Base-by-base conservation (phyloP, 1,139 yeast genomes). In the Geotrichum cucujoidarum region DNA sequence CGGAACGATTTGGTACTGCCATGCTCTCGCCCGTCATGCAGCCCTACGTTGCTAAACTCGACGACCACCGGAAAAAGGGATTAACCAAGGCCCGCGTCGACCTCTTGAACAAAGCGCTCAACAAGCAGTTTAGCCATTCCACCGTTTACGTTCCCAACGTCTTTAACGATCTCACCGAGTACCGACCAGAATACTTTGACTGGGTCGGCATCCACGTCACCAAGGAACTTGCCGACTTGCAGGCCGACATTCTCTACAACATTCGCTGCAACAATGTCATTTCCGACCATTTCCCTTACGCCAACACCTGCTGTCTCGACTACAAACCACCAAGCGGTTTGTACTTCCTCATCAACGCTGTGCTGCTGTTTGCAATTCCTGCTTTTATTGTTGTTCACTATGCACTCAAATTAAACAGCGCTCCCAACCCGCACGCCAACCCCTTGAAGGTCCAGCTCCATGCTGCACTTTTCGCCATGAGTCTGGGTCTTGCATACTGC, bases 211-310 rank as follows among this genome's bases (percentile, higher is more conserved):
- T 52, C 8, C 55, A 54, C 27, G 42, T 55, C 10, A 41, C 46
- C 24, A 29, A 40, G 8, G 43, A 45, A 10, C 53, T 57, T 24
- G 50, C 57, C 30, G 48, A 50, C 30, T 43, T 50, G 11, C 54
- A 55, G 50, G 56, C 60, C 10, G 51, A 55, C 35, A 25, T 55
- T 27, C 32, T 57, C 29, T 43, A 50, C 45, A 57, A 57, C 43
- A 51, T 57, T 43, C 52, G 54, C 22, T 57, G 60, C 51, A 57
- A 57, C 44, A 57, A 47, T 37, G 46, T 49, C 35, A 51, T 56
- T 29, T 52, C 51, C 3, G 48, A 34, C 17, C 51, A 53, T 5
- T 57, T 55, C 38, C 60, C 60, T 4, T 52, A 47, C 40, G 55
- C 54, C 39, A 53, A 54, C 41, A 57, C 60, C 11, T 57, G 60